phyloP scores from a whole-genome alignment of 805 yeast genomes.

The Nakazawaea peltata region DNA sequence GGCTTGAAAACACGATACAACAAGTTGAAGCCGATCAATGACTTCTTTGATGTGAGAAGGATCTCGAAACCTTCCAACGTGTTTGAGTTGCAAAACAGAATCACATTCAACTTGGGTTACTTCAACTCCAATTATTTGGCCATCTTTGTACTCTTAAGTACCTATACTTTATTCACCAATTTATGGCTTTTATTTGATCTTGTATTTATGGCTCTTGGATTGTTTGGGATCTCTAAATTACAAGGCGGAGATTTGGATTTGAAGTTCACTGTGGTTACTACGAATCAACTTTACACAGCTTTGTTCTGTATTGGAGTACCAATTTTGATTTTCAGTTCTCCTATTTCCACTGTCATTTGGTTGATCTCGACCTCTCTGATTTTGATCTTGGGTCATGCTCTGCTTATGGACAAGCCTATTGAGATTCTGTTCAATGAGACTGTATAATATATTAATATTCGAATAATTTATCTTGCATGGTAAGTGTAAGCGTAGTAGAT shows the following conservation, averaged over 20 bases:
- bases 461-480: too few relatives aligned
- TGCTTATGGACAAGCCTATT: slow-evolving; percentile 89
- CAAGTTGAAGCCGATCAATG: slow-evolving; percentile 75
- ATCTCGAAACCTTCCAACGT: slow-evolving; percentile 77
- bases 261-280: slow-evolving; percentile 61
- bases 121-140: slow-evolving; percentile 79
- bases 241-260: slow-evolving; percentile 76
- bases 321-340: slow-evolving; percentile 25
- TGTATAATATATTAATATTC: slow-evolving; percentile 18
- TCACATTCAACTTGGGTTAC: slow-evolving; percentile 75
- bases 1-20: slow-evolving; percentile 55
- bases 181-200: slow-evolving; percentile 77
- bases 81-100: slow-evolving; percentile 77
- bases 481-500: too few relatives aligned
- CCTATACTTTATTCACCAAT: slow-evolving; percentile 86
- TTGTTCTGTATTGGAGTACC: slow-evolving; percentile 57
- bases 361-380: slow-evolving; percentile 79
- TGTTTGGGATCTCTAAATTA: slow-evolving; percentile 69
- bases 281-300: slow-evolving; percentile 79
- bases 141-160: slow-evolving; percentile 58
- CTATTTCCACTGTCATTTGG: slow-evolving; percentile 82
- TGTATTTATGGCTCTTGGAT: slow-evolving; percentile 61
- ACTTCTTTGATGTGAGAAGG: slow-evolving; percentile 83
- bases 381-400: slow-evolving; percentile 77
- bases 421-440: slow-evolving; percentile 86